A percentile compares a stretch with the other conserved stretches of the same genome.
phyloP scores from a whole-genome alignment of 2,329 filamentous ascomycete species.

The Bipolaris gigantea region DNA sequence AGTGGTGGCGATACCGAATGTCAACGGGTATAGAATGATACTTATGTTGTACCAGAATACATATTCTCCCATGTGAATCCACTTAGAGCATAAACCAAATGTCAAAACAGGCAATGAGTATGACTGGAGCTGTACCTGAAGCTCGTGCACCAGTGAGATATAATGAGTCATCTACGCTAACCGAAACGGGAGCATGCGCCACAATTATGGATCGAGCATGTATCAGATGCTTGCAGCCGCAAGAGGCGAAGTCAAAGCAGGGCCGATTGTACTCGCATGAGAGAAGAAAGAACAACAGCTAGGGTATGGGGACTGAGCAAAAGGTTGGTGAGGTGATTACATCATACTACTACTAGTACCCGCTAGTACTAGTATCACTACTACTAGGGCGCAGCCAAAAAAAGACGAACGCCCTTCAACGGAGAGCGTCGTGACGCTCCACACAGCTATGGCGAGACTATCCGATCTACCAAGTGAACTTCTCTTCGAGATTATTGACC shows the following conservation, averaged over 20 bases:
- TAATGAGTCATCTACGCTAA: constrained; percentile 35
- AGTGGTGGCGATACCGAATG: constrained; percentile 1
- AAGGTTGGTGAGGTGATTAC: not conserved
- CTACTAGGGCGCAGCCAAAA: not conserved
- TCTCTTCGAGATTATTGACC: constrained; percentile 11
- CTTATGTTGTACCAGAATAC: constrained; percentile 1
- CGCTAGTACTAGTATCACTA: too few relatives aligned
- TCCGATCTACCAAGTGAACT: constrained; percentile 17
- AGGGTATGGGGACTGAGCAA: not conserved
- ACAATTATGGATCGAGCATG: constrained; percentile 1
- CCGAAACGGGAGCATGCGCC: constrained; percentile 16
- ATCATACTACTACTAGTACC: not conserved
- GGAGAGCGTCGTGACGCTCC: not conserved
- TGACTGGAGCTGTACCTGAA: constrained; percentile 18
- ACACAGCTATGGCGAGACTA: constrained; percentile 8
- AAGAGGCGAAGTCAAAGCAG: too few relatives aligned
- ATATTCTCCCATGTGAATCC: not conserved
- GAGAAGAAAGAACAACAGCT: not conserved
- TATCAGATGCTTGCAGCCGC: not conserved
- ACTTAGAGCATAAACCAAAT: not conserved
- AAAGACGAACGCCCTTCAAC: not conserved
- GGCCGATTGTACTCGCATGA: not conserved
- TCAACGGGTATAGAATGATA: constrained; percentile 7
- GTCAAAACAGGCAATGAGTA: constrained; percentile 8
- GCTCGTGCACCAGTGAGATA: constrained; percentile 17